Evolutionary conservation across 2,329 filamentous ascomycete genomes (phyloP).

Genomic region (Pyrenophora seminiperda): DNA sequence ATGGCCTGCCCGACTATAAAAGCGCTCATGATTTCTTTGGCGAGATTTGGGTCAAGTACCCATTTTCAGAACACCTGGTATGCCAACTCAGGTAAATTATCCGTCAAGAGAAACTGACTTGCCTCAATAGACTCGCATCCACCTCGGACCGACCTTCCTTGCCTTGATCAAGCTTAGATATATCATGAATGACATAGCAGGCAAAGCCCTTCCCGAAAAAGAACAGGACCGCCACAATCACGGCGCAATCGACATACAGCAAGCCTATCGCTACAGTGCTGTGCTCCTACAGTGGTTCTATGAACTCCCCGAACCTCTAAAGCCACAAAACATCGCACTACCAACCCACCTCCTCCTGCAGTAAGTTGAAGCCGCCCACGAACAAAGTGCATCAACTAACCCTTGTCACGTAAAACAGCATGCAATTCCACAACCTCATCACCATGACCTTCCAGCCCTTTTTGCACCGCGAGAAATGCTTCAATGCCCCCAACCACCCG

Average conservation of each 20-base stretch:
- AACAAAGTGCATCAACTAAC: slow-evolving; percentile 2
- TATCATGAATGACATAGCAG: slow-evolving; percentile 11
- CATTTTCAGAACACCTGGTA: neutral
- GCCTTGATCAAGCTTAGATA: slow-evolving; percentile 3
- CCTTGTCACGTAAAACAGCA: slow-evolving; percentile 1
- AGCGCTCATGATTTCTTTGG: slow-evolving; percentile 1
- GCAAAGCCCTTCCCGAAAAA: slow-evolving; percentile 5
- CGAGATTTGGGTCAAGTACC: slow-evolving; percentile 11
- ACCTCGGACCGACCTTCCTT: slow-evolving; percentile 7
- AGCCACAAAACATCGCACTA: slow-evolving; percentile 5
- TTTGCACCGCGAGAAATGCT: neutral
- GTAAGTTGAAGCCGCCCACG: neutral
- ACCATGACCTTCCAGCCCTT: slow-evolving; percentile 9
- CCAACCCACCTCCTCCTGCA: slow-evolving; percentile 11
- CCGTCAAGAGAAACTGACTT: neutral
- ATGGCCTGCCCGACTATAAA: neutral
- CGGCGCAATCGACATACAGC: slow-evolving; percentile 2
- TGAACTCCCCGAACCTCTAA: slow-evolving; percentile 2
- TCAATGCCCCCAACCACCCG: neutral
- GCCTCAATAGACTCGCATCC: slow-evolving; percentile 2
- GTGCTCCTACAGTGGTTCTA: slow-evolving; percentile 5
- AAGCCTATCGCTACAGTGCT: neutral
- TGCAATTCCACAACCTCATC: slow-evolving; percentile 11
- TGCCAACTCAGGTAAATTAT: neutral
- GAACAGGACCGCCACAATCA: too few relatives aligned